Base-by-base conservation (phyloP, 2,329 filamentous ascomycete genomes). In the Fusarium sp. region DNA sequence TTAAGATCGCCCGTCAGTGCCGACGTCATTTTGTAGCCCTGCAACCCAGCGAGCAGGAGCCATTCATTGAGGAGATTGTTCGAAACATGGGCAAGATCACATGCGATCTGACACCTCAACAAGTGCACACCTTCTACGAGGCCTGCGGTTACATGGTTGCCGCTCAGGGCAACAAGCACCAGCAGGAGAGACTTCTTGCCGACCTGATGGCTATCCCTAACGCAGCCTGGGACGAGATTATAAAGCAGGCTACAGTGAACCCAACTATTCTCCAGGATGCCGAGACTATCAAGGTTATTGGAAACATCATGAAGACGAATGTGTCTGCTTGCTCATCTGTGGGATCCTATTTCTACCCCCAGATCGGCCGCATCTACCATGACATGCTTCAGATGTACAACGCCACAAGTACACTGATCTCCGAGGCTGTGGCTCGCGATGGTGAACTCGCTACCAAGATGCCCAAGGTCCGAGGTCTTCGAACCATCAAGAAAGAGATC, bases 281-380 rank as follows among this genome's bases (percentile, higher is more conserved):
- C 15, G 95, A 99, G 76, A 97, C 95, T 2, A 98, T 99, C 85
- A 99, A 99, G 86, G 92, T 99, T 75, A 95, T 99, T 71, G 96
- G 96, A 74, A 99, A 99, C 83, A 98, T 99, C 80, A 99, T 99
- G 96, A 99, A 99, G 89, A 99, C 96, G 2, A 99, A 99, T 77
- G 96, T 99, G 8, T 95, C 97, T n/a, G 96, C 96, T 39, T 99
- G 96, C 82, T 94, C 93, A 39, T 98, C 96, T 1, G 96, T 99
- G 65, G 96, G 97, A 38, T 91, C 94, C 57, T 99, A 98, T 84
- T 99, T 99, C 83, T 98, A 97, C 79, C 95, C 96, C 17, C 96
- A 99, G 81, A 97, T 99, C 76, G 96, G 95, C 44, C 92, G 94
- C 63, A 98, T 99, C 76, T 99, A 98, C 82, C 91, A 97, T 75